phyloP scores from a whole-genome alignment of 345 rosid species.

The Ceriops tagal region DNA sequence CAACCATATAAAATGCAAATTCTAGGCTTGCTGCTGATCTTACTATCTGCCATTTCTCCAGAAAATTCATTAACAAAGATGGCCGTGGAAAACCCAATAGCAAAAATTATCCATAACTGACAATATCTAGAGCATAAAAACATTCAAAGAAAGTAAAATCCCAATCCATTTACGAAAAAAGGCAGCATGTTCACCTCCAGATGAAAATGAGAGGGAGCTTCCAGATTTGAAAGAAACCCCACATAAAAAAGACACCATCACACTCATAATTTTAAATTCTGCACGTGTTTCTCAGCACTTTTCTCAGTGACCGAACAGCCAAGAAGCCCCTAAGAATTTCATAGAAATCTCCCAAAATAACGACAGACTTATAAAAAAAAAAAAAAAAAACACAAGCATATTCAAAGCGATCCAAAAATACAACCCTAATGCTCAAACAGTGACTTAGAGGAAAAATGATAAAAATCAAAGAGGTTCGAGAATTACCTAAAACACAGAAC shows the following conservation, averaged over 20 bases:
- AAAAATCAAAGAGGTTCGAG: slow-evolving; percentile 6
- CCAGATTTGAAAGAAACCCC: slow-evolving; percentile 1
- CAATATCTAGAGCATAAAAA: background rate
- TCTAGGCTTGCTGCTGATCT: too few relatives aligned
- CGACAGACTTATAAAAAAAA: background rate
- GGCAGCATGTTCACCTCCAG: too few relatives aligned
- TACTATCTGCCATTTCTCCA: too few relatives aligned
- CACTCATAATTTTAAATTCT: background rate
- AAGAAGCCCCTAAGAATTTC: slow-evolving; percentile 17
- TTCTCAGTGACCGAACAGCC: background rate
- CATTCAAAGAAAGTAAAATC: background rate
- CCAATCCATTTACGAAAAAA: background rate
- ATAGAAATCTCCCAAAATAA: slow-evolving; percentile 2
- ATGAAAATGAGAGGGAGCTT: too few relatives aligned
- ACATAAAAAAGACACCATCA: background rate
- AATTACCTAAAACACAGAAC: slow-evolving; percentile 36
- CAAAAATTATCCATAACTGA: too few relatives aligned
- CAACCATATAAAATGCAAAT: background rate
- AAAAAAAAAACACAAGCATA: slow-evolving; percentile 19
- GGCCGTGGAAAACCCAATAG: background rate
- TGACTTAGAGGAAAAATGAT: background rate
- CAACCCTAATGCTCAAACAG: background rate
- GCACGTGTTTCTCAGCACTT: background rate
- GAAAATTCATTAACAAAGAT: background rate
- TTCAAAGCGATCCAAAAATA: slow-evolving; percentile 17